These are phyloP conservation scores for Agrocybe praecox DNA, from an alignment of 768 basidiomycete species.

Conservation along the genomic window DNA sequence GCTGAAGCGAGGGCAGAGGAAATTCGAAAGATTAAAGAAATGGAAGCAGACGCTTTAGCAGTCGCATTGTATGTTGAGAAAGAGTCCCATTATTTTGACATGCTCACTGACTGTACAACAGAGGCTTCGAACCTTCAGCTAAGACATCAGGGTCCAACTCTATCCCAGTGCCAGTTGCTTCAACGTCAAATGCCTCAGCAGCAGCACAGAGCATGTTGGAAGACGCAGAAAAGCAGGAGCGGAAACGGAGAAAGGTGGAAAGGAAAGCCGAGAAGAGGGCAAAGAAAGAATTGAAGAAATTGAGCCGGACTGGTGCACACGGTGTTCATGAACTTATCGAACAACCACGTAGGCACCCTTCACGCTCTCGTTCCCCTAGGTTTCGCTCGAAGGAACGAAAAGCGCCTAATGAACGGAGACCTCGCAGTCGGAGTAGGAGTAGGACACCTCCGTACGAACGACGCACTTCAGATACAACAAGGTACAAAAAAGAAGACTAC, in stretches of 20 bases:
- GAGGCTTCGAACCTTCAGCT: slow-evolving; percentile 70
- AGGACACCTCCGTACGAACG: slow-evolving; percentile 23
- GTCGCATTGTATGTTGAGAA: slow-evolving; percentile 63
- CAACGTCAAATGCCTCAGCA: slow-evolving; percentile 19
- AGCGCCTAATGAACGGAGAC: slow-evolving; percentile 16
- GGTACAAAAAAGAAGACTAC: slow-evolving; percentile 15
- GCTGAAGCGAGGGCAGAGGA: slow-evolving; percentile 67
- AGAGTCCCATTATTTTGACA: background rate
- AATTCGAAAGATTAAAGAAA: slow-evolving; percentile 80
- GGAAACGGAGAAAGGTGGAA: slow-evolving; percentile 47
- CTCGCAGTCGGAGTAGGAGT: slow-evolving; percentile 28
- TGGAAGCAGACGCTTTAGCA: slow-evolving; percentile 86
- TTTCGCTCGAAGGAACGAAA: slow-evolving; percentile 33
- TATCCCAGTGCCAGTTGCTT: slow-evolving; percentile 20
- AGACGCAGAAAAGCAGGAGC: slow-evolving; percentile 43
- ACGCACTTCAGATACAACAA: slow-evolving; percentile 9
- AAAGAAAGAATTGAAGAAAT: slow-evolving; percentile 52
- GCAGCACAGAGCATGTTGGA: background rate
- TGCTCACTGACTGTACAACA: slow-evolving; percentile 22
- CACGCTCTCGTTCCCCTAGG: slow-evolving; percentile 26
- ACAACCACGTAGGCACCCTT: slow-evolving; percentile 15
- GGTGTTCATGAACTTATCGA: slow-evolving; percentile 23
- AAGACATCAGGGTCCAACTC: slow-evolving; percentile 32
- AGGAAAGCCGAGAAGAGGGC: slow-evolving; percentile 23
- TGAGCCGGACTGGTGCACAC: slow-evolving; percentile 33